A percentile compares a stretch with the other conserved stretches of the same genome.
Evolutionary conservation across 495 filamentous ascomycete genomes (phyloP).

Genomic region (Tuber aestivum): DNA sequence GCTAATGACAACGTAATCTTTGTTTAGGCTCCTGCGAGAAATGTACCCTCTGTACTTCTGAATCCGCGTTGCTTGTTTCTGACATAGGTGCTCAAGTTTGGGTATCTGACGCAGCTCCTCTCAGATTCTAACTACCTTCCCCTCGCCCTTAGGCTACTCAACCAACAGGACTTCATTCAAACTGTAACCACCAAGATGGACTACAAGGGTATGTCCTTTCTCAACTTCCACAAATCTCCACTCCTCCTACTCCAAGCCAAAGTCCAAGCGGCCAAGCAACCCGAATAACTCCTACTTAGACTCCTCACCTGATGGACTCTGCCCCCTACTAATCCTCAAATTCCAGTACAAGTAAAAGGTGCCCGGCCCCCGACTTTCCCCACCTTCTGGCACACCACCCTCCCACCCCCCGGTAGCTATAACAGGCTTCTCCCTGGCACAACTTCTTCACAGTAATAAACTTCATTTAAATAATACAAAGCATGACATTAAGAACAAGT

Average conservation of each 20-base stretch:
- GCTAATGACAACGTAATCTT: too few species aligned
- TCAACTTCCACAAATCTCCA: conserved; percentile 69
- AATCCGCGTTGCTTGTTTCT: too few species aligned
- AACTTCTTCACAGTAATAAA: conserved; percentile 93
- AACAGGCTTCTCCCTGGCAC: conserved; percentile 78
- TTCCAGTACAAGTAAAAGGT: conserved; percentile 44
- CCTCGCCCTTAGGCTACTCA: conserved; percentile 83
- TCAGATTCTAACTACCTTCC: conserved; percentile 92
- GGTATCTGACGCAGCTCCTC: conserved; percentile 88
- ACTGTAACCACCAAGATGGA: conserved; percentile 80
- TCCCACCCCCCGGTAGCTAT: conserved; percentile 63
- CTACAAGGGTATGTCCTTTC: conserved; percentile 80
- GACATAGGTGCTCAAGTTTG: conserved; percentile 69
- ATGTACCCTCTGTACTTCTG: too few species aligned
- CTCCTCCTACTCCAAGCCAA: conserved; percentile 46
- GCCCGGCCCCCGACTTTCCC: conserved; percentile 1
- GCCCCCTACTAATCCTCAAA: conserved; percentile 72
- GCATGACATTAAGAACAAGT: conserved; percentile 83
- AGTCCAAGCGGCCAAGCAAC: conserved; percentile 22
- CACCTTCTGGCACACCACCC: conserved; percentile 6
- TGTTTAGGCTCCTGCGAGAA: too few species aligned
- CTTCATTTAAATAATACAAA: conserved; percentile 93
- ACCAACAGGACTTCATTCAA: conserved; percentile 83
- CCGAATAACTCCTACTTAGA: conserved; percentile 7
- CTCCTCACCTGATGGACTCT: conserved; percentile 59